Base-by-base conservation (phyloP, 805 yeast species). In the Candida ulmi region DNA sequence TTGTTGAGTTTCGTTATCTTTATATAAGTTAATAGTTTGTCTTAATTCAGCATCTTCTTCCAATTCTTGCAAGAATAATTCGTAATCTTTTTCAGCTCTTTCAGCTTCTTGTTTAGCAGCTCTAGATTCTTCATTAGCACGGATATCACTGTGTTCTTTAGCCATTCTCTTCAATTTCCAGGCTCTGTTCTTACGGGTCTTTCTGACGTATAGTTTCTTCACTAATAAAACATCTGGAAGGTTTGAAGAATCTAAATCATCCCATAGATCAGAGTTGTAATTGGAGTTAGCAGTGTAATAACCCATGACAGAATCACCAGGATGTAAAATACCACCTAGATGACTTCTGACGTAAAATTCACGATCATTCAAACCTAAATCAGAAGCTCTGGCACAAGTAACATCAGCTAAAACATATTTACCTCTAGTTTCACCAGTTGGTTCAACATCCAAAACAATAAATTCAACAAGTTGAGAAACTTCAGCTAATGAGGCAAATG, bases 91-190 rank as follows among this genome's bases (percentile, higher is more conserved):
- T 66, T 91, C 97, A 5, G 95, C 96, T 54, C 85, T 76, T 61
- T 88, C 98, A 54, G 79, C 80, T 47, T 88, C 96, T 63, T 85
- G 93, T 69, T 77, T 83, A 40, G 87, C 90, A 47, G 78, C 83
- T 66, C 88, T 83, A 3, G 78, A 70, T 42, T 71, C 77, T 50
- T 77, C 80, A 49, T 78, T 72, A 42, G 93, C 95, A 33, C 81
- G 88, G 48, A 87, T 79, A 52, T 90, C 97, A 50, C 78, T 76
- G 67, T 90, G 95, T 66, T 93, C 98, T 58, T 74, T 85, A 29
- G 98, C 98, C 96, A 91, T 90, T 74, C 98, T 84, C 80, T 86
- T 85, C 65, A 91, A 78, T 66, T 83, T 87, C 95, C 95, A 87
- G 63, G 72, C 71, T 74, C 91, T 80, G 72, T 80, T 76, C 69